phyloP scores from a whole-genome alignment of 2,329 filamentous ascomycete species.

The Dothiorella sarmentorum region DNA sequence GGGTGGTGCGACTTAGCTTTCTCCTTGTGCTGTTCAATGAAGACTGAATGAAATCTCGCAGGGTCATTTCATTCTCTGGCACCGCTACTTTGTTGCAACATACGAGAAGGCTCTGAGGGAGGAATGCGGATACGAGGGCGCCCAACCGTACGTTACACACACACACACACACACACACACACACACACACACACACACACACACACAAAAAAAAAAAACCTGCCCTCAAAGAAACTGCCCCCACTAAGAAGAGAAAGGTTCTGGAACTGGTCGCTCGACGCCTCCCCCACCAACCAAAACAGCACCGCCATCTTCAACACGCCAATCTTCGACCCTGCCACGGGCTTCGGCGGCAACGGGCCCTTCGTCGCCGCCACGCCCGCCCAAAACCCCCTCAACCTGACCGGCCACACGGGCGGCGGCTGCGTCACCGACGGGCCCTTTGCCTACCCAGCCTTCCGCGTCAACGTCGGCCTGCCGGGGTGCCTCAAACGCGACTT shows the following conservation, averaged over 20 bases:
- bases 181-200: too few species aligned
- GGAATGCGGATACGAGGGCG: constrained; percentile 43
- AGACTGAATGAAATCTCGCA: constrained; percentile 2
- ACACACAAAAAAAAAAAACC: too few species aligned
- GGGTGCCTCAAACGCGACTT: constrained; percentile 34
- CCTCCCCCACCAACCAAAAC: neutral
- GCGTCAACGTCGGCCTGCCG: constrained; percentile 25
- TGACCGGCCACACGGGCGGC: constrained; percentile 44
- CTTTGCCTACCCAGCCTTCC: constrained; percentile 38
- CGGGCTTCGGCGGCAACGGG: constrained; percentile 37
- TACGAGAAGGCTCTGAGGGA: constrained; percentile 42
- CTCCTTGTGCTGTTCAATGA: neutral
- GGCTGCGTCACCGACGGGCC: constrained; percentile 55
- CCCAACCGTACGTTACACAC: constrained; percentile 45
- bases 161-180: too few species aligned
- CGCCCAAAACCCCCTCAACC: constrained; percentile 25
- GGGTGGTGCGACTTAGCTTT: constrained; percentile 19
- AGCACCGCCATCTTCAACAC: constrained; percentile 52
- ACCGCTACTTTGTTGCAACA: constrained; percentile 41
- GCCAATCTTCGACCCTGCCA: constrained; percentile 23
- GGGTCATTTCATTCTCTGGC: constrained; percentile 39
- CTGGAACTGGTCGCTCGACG: constrained; percentile 13
- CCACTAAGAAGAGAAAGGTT: neutral
- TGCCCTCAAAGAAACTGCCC: too few species aligned
- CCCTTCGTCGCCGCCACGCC: constrained; percentile 26